Evolutionary conservation across 805 yeast species (phyloP), one percentile per base, ranked within the genome.

Genomic region (Phaffomyces thermotolerans): DNA sequence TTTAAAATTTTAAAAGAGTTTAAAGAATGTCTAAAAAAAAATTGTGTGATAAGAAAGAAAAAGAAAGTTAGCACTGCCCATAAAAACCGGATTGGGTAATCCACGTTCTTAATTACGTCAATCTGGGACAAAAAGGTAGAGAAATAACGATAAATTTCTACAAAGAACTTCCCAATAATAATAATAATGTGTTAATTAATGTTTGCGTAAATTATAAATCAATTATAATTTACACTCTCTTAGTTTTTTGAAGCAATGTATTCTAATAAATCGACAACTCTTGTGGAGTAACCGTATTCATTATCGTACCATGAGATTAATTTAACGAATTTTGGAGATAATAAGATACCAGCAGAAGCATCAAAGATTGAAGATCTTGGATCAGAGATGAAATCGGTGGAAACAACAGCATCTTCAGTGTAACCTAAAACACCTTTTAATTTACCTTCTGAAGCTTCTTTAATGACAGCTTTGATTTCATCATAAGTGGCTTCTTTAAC

Each of bases 281-380:
- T 78, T 72, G 81, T 75, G 57, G 83, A 77, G 78, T 79, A 79
- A 69, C 85, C 85, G 71, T 64, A 79, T 71, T 79, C 86, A 69
- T 79, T 79, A 67, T 79, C 86, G 73, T 79, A 79, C 85, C 84
- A 79, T 48, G 84, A 67, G 62, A 79, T 70, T 69, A 79, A 74
- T 70, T 79, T 79, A 63, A 79, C 82, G 72, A 79, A 79, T 55
- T 75, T 74, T 66, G 83, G 82, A 58, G 82, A 76, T 65, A 79
- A 74, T 67, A 73, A 76, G 67, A 79, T 77, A 72, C 84, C 84
- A 51, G 84, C 85, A 61, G 73, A 66, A 54, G 80, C 78, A 64
- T 79, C 85, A 62, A 77, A 79, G 73, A 78, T 76, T 44, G 83
- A 78, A 47, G 84, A 78, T 71, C 71, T 72, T 48, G 73, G 46